Evolutionary conservation across 2,329 filamentous ascomycete species (phyloP).

Genomic region (Chalaropsis thielavioides): DNA sequence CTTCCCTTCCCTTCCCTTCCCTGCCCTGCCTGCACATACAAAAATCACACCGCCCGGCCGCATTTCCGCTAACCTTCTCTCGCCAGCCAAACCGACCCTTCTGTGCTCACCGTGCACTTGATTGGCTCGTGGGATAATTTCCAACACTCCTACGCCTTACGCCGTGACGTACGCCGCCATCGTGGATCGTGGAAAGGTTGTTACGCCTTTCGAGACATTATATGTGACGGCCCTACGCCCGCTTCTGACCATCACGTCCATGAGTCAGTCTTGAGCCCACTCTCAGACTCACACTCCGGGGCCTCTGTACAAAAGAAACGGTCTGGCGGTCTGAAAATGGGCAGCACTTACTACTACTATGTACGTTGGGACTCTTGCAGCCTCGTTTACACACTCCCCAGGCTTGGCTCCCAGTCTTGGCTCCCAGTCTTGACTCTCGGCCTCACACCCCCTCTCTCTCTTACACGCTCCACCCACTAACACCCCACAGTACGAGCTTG

Average conservation of each 20-base stretch:
- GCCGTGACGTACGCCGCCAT: constrained; percentile 62
- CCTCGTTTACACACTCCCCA: too few species aligned
- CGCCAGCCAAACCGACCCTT: constrained; percentile 44
- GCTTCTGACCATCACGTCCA: neutral
- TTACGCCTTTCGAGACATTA: constrained; percentile 72
- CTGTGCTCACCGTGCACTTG: constrained; percentile 57
- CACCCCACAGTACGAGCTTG: constrained; percentile 62
- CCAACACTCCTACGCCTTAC: constrained; percentile 60
- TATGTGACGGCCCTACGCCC: constrained; percentile 47
- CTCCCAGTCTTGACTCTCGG: neutral
- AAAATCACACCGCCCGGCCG: neutral
- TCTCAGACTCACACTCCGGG: neutral
- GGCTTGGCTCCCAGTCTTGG: constrained; percentile 6
- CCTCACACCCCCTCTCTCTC: constrained; percentile 3
- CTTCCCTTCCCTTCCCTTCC: neutral
- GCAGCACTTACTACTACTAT: constrained; percentile 89
- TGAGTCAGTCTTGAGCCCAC: neutral
- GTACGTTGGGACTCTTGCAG: constrained; percentile 45
- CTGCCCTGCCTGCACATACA: neutral
- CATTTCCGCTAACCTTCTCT: neutral
- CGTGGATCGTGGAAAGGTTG: constrained; percentile 73
- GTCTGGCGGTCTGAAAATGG: constrained; percentile 71
- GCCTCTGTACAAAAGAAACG: constrained; percentile 24
- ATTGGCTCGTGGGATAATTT: constrained; percentile 97
- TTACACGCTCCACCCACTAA: constrained; percentile 7